These are phyloP conservation scores for Coemansia sp. DNA, from an alignment of 192 early-diverging fungal genomes.

Conservation along the genomic window DNA sequence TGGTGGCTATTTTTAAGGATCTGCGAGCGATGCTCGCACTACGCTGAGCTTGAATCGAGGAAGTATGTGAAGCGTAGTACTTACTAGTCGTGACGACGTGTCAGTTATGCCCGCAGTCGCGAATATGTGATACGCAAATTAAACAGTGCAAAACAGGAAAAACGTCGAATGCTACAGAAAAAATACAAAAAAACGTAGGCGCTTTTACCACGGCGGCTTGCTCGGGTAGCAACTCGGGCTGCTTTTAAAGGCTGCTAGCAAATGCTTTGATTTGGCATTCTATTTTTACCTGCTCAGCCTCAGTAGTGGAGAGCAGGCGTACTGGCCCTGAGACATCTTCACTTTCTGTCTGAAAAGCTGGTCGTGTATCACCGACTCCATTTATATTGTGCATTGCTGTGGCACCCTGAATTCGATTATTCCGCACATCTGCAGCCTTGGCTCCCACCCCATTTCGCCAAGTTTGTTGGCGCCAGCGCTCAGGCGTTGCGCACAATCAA, in stretches of 20 bases:
- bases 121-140: neutral
- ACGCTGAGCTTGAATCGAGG: neutral
- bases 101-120: neutral
- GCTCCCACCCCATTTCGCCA: constrained; percentile 6
- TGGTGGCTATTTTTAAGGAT: neutral
- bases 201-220: neutral
- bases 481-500: constrained; percentile 1
- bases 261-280: neutral
- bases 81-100: constrained; percentile 1
- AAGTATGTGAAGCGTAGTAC: neutral
- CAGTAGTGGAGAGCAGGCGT: neutral
- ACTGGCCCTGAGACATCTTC: neutral
- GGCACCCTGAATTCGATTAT: constrained; percentile 3
- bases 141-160: neutral
- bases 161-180: neutral
- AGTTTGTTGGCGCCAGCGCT: constrained; percentile 1
- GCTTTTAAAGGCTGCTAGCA: neutral
- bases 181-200: constrained; percentile 1
- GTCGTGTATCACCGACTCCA: constrained; percentile 1
- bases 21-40: neutral
- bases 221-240: neutral
- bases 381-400: neutral
- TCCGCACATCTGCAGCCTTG: neutral
- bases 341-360: neutral
- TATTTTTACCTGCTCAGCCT: constrained; percentile 5